Base-by-base conservation (phyloP, 441 rosid species). In the Macaranga tanarius region DNA sequence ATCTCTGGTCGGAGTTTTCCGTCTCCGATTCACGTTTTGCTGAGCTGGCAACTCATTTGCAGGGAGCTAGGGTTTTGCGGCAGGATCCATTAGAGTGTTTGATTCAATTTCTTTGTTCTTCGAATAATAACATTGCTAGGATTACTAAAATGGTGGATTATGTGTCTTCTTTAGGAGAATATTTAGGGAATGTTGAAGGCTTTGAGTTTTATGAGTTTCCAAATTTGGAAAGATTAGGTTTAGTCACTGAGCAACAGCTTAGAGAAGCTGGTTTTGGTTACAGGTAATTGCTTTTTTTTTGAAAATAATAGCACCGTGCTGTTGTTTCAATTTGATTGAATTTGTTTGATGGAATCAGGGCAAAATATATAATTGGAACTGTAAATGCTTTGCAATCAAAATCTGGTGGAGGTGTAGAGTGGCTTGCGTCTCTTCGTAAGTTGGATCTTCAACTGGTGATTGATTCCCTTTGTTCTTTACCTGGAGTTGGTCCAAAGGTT, bases 401-500 rank as follows among this genome's bases (percentile, higher is more conserved):
- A 72, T 87, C 92, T 16, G 88, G 89, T 45, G 97, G 97, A 79
- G 97, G 98, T 38, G 71, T 63, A 65, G 83, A 84, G 54, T 92
- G 99, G 99, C 97, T 94, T 72, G 73, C 75, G 22, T 85, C 98
- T 73, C 82, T 94, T 40, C 95, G 97, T 4, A 83, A 87, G 69
- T 26, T 86, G 83, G 86, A 90, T 58, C 92, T 92, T 26, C 83
- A 81, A 44, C 88, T 79, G 72, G 86, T 81, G 59, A 80, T 92
- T 65, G 83, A 86, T 77, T 87, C 86, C 20, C 84, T 94, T 15
- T 89, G 92, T 84, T 86, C 89, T 55, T 86, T 94, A 73, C 92
- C 95, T 16, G 98, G 98, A 23, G 96, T 94, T 73, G 97, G 98
- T 82, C 90, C 93, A 9, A 94, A 94, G 81, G 98, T 94, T 22